Evolutionary conservation across 208 protist species (phyloP).

Genomic region (Leishmania major): DNA sequence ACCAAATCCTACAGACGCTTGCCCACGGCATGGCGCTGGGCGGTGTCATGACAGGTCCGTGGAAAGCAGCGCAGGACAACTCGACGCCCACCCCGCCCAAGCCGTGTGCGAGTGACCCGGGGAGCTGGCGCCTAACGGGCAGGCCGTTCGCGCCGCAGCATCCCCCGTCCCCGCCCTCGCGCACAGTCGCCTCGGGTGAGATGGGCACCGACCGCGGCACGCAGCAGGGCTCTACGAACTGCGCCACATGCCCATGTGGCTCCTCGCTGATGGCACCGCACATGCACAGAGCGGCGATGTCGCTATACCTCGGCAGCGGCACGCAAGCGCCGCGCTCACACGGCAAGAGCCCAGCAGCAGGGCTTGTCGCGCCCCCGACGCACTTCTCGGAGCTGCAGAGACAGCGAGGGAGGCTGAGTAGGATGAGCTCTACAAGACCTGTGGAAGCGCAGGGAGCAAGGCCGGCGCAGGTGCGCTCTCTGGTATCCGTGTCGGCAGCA

Average conservation of each 20-base stretch:
- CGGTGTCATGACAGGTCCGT: constrained; percentile 3
- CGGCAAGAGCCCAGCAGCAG: neutral
- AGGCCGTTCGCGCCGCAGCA: neutral
- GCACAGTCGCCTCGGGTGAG: neutral
- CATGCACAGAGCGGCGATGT: neutral
- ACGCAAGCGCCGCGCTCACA: neutral
- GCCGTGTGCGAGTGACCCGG: neutral
- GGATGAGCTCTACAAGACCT: neutral
- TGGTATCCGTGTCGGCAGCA: neutral
- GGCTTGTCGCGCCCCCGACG: neutral
- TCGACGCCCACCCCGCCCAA: neutral
- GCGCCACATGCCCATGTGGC: neutral
- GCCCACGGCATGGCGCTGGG: constrained; percentile 40
- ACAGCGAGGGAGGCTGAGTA: neutral
- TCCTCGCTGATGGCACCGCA: neutral
- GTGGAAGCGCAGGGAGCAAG: neutral
- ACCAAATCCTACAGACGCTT: constrained; percentile 35
- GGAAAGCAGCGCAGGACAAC: constrained; percentile 11
- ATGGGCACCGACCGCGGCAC: neutral
- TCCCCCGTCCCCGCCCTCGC: neutral
- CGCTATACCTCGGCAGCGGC: neutral
- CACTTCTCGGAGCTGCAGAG: neutral
- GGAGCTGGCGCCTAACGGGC: neutral
- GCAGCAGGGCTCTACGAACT: neutral
- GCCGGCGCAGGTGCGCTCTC: neutral